Base-by-base conservation (phyloP, 352 stramenopile species). In the Phytophthora pinifolia region DNA sequence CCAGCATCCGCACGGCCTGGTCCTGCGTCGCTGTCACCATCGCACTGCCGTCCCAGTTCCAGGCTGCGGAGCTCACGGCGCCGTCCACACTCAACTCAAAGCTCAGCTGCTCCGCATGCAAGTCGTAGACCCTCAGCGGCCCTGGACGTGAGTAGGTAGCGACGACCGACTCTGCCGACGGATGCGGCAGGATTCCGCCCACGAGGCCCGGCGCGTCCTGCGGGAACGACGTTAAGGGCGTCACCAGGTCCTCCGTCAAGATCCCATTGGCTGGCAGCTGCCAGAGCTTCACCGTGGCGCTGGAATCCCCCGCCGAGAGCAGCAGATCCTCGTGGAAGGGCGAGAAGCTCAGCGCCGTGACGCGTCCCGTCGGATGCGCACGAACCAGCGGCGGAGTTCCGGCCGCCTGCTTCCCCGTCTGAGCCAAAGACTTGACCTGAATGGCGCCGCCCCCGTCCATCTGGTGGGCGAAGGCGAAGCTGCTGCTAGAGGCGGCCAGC, bases 21-120 rank as follows among this genome's bases (percentile, higher is more conserved):
- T 79, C 66, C 9, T 76, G 59, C 0, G 77, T 73, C 9, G 69
- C 65, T 6, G 75, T 54, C 14, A 81, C 47, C 31, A 88, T 65
- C 5, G 62, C 18, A 38, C 78, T 84, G 2, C 84, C 81, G 43
- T 92, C 78, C 64, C 79, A 88, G 64, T 79, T 91, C 84, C 84
- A 94, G 15, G 63, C 50, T 17, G 81, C 45, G 3, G 68, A 62
- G 18, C 56, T 76, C 12, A 86, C 32, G 38, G 18, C 25, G 13
- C 49, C 45, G 1, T 39, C 54, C 12, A 70, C 25, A 6, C 39
- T 25, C 22, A 72, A 18, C 33, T 70, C 34, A 31, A 46, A 66
- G 20, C 22, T 64, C 44, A 69, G 9, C 1, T 37, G 43, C 33
- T 86, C 70, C 22, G 35, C 33, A 13, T 53, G 38, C 8, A 92